Conservation (phyloP, 2,329 filamentous ascomycete species). For the Alternaria brassicicola region DNA sequence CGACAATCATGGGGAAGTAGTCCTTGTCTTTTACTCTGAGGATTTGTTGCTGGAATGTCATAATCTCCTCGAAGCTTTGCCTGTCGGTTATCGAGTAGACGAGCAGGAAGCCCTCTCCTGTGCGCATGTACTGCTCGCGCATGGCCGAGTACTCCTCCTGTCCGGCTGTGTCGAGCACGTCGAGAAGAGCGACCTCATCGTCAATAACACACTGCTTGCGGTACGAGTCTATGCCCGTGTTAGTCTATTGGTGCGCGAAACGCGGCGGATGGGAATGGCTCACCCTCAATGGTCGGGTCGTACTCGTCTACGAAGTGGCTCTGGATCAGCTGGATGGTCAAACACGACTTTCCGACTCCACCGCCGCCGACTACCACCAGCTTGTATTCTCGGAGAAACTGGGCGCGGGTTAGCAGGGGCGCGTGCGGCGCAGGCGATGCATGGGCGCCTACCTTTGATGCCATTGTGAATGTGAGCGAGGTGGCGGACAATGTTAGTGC, state of each 20-base stretch:
- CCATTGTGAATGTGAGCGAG: constrained; percentile 40
- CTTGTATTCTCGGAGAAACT: constrained; percentile 62
- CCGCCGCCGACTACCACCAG: constrained; percentile 93
- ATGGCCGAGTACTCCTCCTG: constrained; percentile 99
- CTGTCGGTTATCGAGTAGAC: constrained; percentile 98
- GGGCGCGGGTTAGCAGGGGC: constrained; percentile 34
- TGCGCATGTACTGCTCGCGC: constrained; percentile 99
- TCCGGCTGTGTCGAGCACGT: constrained; percentile 96
- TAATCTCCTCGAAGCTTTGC: constrained; percentile 97
- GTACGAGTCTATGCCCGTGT: constrained; percentile 81
- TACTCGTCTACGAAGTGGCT: constrained; percentile 99
- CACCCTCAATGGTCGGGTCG: constrained; percentile 98
- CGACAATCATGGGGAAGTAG: constrained; percentile 98
- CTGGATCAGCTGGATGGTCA: constrained; percentile 83
- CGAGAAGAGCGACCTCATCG: constrained; percentile 94
- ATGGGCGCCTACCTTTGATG: constrained; percentile 44
- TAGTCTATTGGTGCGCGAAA: constrained; percentile 7
- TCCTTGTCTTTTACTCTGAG: constrained; percentile 99
- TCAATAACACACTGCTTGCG: constrained; percentile 99
- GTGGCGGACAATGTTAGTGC: constrained; percentile 4
- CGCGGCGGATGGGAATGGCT: constrained; percentile 32
- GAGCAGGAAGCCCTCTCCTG: constrained; percentile 94
- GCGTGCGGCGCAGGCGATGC: constrained; percentile 1
- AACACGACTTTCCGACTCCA: constrained; percentile 98
- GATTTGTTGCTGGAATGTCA: constrained; percentile 98